Percentiles rank a stretch among this genome's conserved stretches.
Evolutionary conservation across 2,329 filamentous ascomycete genomes (phyloP).

Genomic region (Trichoderma arundinaceum): DNA sequence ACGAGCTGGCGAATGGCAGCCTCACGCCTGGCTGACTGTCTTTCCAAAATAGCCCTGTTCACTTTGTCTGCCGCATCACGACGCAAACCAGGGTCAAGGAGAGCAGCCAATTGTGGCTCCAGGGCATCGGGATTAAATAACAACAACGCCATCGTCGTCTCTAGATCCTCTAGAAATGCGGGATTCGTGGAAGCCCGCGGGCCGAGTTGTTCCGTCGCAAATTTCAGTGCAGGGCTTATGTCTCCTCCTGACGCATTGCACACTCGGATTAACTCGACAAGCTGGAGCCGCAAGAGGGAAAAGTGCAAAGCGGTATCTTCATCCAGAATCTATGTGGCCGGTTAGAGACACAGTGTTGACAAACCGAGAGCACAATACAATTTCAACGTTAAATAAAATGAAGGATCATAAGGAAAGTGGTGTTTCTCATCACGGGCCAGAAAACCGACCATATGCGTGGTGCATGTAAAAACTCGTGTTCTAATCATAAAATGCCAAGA

Average conservation of each 20-base stretch:
- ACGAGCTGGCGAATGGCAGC: conserved; percentile 83
- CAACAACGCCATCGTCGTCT: conserved; percentile 89
- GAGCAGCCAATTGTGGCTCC: conserved; percentile 72
- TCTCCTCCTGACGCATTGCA: conserved; percentile 73
- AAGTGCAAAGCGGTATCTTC: conserved; percentile 84
- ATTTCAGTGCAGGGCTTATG: conserved; percentile 79
- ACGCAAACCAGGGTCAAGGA: conserved; percentile 80
- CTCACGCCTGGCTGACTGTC: conserved; percentile 74
- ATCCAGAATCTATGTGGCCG: conserved; percentile 76
- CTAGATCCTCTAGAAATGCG: conserved; percentile 83
- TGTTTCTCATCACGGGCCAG: conserved; percentile 88
- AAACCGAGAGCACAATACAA: background rate
- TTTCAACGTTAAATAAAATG: conserved; percentile 6
- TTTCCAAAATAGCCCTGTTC: conserved; percentile 83
- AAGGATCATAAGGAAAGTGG: conserved; percentile 57
- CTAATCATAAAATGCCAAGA: conserved; percentile 75
- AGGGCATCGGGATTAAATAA: conserved; percentile 85
- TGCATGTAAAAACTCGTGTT: conserved; percentile 87
- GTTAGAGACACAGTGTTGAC: conserved; percentile 26
- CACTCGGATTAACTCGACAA: conserved; percentile 88
- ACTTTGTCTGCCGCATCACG: conserved; percentile 84
- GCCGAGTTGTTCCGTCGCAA: conserved; percentile 85
- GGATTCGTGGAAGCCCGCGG: conserved; percentile 82
- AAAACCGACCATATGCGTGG: conserved; percentile 89
- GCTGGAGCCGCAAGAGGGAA: conserved; percentile 83